phyloP scores from a whole-genome alignment of 1,284 basidiomycete genomes.

The Inonotus hispidus region DNA sequence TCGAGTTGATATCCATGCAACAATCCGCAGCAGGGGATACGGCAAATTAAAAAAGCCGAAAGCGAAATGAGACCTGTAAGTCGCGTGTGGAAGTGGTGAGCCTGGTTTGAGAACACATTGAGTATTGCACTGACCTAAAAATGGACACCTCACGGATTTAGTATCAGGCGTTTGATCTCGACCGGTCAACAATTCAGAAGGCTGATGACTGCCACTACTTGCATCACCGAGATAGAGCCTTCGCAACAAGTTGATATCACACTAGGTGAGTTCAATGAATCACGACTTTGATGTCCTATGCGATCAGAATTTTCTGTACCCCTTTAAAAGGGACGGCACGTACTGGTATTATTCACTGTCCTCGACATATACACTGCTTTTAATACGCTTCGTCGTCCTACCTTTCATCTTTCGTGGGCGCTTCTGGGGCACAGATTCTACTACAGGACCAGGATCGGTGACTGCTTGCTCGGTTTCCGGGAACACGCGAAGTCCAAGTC shows the following conservation, averaged over 20 bases:
- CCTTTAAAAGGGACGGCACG: background rate
- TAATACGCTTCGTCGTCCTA: background rate
- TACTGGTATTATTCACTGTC: conserved; percentile 6
- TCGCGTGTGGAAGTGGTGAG: background rate
- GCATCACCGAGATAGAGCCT: no score
- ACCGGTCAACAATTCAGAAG: background rate
- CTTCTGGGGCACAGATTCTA: background rate
- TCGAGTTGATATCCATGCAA: background rate
- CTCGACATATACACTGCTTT: conserved; percentile 13
- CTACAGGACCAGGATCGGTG: background rate
- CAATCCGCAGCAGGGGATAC: background rate
- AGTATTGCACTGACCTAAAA: background rate
- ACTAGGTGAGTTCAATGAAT: no score
- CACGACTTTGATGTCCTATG: no score
- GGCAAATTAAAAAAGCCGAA: background rate
- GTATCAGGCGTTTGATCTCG: background rate
- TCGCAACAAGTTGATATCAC: no score
- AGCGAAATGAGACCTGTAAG: background rate
- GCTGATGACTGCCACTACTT: no score
- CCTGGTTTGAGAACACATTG: background rate
- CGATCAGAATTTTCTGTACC: background rate
- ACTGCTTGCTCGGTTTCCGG: background rate
- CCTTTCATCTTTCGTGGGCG: background rate
- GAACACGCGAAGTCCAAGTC: background rate
- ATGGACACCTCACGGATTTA: background rate